phyloP scores from a whole-genome alignment of 2,329 filamentous ascomycete genomes.

The Epicoccum nigrum region DNA sequence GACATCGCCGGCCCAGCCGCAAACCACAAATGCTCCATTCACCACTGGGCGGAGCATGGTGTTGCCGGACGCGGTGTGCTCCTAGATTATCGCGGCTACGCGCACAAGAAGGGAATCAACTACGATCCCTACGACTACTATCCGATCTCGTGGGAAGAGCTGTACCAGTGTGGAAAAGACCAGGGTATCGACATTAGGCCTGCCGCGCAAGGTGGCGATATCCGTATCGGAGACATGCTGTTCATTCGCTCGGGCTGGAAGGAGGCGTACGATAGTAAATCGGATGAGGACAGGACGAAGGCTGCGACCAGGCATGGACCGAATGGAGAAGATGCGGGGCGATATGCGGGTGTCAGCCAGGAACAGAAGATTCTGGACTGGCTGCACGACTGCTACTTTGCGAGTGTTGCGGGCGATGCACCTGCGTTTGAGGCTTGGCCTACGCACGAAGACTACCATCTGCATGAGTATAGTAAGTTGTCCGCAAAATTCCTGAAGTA shows the following conservation, averaged over 20 bases:
- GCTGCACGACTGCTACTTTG: conserved; percentile 73
- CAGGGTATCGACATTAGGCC: conserved; percentile 68
- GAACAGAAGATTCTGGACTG: conserved; percentile 65
- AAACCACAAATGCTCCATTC: conserved; percentile 54
- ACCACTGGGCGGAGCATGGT: conserved; percentile 54
- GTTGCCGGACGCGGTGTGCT: conserved; percentile 53
- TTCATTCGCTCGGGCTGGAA: conserved; percentile 69
- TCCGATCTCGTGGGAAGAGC: conserved; percentile 51
- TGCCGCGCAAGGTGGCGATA: conserved; percentile 59
- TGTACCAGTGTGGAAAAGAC: conserved; percentile 63
- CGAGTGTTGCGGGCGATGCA: conserved; percentile 68
- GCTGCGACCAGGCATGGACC: conserved; percentile 54
- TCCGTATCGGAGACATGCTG: conserved; percentile 68
- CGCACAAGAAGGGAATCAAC: conserved; percentile 49
- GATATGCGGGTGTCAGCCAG: conserved; percentile 59
- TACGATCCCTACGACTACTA: conserved; percentile 53
- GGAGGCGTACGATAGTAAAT: conserved; percentile 60
- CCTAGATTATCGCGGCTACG: conserved; percentile 53
- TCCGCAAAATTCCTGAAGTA: no score
- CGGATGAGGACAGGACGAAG: conserved; percentile 40
- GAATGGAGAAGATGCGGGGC: conserved; percentile 47
- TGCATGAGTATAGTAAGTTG: conserved; percentile 17
- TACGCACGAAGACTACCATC: conserved; percentile 49
- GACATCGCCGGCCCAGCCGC: conserved; percentile 50
- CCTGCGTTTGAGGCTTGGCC: conserved; percentile 70